Conservation (phyloP, 805 yeast genomes). For the Metschnikowia cerradonensis region DNA sequence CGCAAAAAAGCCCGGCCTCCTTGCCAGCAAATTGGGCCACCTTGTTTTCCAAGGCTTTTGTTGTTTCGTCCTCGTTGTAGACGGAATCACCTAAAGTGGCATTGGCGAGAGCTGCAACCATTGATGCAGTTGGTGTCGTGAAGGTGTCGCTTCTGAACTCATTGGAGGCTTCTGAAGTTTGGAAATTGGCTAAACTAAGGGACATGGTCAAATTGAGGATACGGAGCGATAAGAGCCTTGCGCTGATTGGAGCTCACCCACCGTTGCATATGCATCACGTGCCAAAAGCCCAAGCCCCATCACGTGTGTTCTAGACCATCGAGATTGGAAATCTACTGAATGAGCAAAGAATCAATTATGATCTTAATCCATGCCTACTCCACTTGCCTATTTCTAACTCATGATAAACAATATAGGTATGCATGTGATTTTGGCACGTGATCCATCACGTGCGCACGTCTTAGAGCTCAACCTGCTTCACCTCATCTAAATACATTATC, state of each 20-base stretch:
- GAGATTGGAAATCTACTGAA: not conserved
- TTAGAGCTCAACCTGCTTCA: not conserved
- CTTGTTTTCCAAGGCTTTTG: slow-evolving; percentile 30
- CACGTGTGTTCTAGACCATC: not conserved
- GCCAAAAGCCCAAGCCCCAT: not conserved
- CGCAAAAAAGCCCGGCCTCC: slow-evolving; percentile 38
- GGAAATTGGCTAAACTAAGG: slow-evolving; percentile 9
- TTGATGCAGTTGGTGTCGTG: slow-evolving; percentile 19
- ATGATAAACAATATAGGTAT: not conserved
- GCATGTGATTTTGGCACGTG: not conserved
- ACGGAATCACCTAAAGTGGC: slow-evolving; percentile 42
- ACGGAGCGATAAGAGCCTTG: not conserved
- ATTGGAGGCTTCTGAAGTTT: slow-evolving; percentile 11
- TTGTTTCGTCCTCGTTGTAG: slow-evolving; percentile 37
- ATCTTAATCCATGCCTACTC: too few relatives aligned
- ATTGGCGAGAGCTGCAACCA: slow-evolving; percentile 16
- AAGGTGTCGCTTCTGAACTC: slow-evolving; percentile 21
- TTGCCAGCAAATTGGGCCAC: slow-evolving; percentile 37
- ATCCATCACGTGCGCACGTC: slow-evolving; percentile 1
- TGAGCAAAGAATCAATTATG: too few relatives aligned
- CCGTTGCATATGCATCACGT: not conserved
- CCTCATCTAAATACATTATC: not conserved
- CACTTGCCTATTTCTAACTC: not conserved
- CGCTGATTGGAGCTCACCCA: not conserved
- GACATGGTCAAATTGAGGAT: slow-evolving; percentile 8